Conservation (phyloP, 306 rosid species). For the Glycine tomentella region DNA sequence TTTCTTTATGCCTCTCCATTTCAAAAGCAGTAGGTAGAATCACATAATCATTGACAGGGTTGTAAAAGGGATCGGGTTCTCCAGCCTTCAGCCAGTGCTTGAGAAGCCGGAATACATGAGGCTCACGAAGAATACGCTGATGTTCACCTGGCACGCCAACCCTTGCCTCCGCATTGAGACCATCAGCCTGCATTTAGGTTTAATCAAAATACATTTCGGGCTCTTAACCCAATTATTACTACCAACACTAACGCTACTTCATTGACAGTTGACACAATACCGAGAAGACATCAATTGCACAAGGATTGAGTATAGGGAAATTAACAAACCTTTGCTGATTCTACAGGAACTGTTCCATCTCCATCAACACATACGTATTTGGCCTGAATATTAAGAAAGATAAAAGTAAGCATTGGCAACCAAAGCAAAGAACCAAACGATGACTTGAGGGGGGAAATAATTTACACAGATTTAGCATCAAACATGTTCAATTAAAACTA, state of each 20-base stretch:
- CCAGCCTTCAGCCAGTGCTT: slow-evolving; percentile 96
- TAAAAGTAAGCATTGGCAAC: slow-evolving; percentile 22
- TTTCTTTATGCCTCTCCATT: slow-evolving; percentile 65
- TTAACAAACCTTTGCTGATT: slow-evolving; percentile 84
- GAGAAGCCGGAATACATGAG: slow-evolving; percentile 83
- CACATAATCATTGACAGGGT: slow-evolving; percentile 94
- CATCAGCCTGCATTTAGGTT: slow-evolving; percentile 77
- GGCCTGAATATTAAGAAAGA: slow-evolving; percentile 66
- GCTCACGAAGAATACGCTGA: slow-evolving; percentile 84
- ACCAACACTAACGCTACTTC: neutral
- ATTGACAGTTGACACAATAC: neutral
- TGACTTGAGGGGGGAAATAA: neutral
- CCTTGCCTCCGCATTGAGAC: slow-evolving; percentile 89
- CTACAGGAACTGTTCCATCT: slow-evolving; percentile 94
- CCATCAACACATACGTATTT: slow-evolving; percentile 78
- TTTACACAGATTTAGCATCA: slow-evolving; percentile 27
- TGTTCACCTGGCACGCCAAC: slow-evolving; percentile 94
- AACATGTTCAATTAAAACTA: neutral
- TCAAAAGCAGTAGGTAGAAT: slow-evolving; percentile 86
- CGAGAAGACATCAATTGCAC: slow-evolving; percentile 13
- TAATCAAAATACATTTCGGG: slow-evolving; percentile 10
- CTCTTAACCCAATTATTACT: neutral
- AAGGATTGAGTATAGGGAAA: slow-evolving; percentile 36
- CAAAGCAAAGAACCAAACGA: neutral
- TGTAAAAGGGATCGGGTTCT: slow-evolving; percentile 86